These are phyloP conservation scores for Pycnococcus provasolii DNA, from an alignment of 139 green algal species.

Conservation along the genomic window DNA sequence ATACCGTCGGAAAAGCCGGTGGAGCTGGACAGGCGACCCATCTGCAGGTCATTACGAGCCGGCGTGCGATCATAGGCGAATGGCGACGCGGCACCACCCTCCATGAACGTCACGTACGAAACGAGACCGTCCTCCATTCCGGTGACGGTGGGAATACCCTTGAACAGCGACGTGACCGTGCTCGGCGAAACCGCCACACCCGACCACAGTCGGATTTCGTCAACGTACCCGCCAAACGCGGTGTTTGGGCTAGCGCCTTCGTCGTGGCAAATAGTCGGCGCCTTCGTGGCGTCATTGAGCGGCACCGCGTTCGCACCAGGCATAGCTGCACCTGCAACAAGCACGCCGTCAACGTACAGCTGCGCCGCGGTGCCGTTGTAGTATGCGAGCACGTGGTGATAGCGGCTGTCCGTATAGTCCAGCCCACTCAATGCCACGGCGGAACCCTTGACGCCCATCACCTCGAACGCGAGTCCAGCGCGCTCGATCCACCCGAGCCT, in stretches of 20 bases:
- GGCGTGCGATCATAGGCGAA: slow-evolving; percentile 16
- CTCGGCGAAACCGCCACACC: not conserved
- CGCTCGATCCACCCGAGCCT: not conserved
- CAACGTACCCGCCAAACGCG: slow-evolving; percentile 11
- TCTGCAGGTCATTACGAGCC: slow-evolving; percentile 4
- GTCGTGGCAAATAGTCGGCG: not conserved
- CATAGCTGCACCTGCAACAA: not conserved
- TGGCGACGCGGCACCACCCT: not conserved
- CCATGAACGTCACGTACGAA: slow-evolving; percentile 18
- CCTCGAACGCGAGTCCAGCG: not conserved
- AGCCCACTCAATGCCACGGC: not conserved
- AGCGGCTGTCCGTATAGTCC: slow-evolving; percentile 3
- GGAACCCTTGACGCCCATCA: not conserved
- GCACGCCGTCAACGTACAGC: slow-evolving; percentile 19
- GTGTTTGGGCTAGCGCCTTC: not conserved
- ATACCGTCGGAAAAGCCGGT: slow-evolving; percentile 21
- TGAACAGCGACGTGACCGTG: not conserved
- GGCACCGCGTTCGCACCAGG: not conserved
- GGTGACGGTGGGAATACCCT: not conserved
- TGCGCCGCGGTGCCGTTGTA: not conserved
- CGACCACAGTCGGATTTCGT: slow-evolving; percentile 22
- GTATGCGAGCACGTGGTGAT: slow-evolving; percentile 17
- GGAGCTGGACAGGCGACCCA: slow-evolving; percentile 13
- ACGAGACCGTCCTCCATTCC: slow-evolving; percentile 10
- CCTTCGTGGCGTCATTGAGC: not conserved